Evolutionary conservation across 495 filamentous ascomycete species (phyloP).

Genomic region (Penicillium diatomitis): DNA sequence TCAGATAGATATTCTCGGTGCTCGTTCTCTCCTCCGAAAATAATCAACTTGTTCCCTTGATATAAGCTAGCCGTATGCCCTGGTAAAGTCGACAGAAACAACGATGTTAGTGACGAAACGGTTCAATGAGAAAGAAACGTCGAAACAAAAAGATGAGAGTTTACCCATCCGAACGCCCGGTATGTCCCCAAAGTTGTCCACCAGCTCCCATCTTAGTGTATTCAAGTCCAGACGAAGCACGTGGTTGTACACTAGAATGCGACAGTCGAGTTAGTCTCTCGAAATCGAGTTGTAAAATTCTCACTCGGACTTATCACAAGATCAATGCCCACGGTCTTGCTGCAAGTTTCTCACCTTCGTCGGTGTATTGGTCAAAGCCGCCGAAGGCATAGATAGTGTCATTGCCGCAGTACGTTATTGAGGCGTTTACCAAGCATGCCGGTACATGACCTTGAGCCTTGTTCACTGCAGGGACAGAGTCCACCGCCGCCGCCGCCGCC

Average conservation of each 20-base stretch:
- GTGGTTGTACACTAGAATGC: conserved; percentile 79
- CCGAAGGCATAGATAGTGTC: conserved; percentile 97
- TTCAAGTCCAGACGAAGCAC: conserved; percentile 80
- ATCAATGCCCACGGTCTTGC: not conserved
- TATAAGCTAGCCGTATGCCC: conserved; percentile 94
- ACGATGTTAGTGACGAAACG: not conserved
- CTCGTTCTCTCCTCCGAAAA: conserved; percentile 97
- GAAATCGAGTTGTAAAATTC: too few species aligned
- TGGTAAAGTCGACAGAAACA: conserved; percentile 21
- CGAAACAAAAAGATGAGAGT: conserved; percentile 17
- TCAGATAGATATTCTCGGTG: conserved; percentile 92
- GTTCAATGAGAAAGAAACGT: too few species aligned
- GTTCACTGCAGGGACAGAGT: conserved; percentile 74
- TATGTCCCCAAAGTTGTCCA: conserved; percentile 98
- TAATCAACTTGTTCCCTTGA: conserved; percentile 84
- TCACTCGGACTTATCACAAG: too few species aligned
- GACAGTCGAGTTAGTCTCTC: conserved; percentile 5
- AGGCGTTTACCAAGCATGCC: conserved; percentile 93
- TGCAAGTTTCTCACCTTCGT: conserved; percentile 52
- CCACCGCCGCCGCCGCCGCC: conserved; percentile 39
- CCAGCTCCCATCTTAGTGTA: conserved; percentile 83
- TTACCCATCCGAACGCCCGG: conserved; percentile 95
- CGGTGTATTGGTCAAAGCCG: conserved; percentile 97
- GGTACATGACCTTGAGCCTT: conserved; percentile 79
- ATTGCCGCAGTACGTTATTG: conserved; percentile 91